phyloP scores from a whole-genome alignment of 495 filamentous ascomycete species.

The Lineolata rhizophorae region DNA sequence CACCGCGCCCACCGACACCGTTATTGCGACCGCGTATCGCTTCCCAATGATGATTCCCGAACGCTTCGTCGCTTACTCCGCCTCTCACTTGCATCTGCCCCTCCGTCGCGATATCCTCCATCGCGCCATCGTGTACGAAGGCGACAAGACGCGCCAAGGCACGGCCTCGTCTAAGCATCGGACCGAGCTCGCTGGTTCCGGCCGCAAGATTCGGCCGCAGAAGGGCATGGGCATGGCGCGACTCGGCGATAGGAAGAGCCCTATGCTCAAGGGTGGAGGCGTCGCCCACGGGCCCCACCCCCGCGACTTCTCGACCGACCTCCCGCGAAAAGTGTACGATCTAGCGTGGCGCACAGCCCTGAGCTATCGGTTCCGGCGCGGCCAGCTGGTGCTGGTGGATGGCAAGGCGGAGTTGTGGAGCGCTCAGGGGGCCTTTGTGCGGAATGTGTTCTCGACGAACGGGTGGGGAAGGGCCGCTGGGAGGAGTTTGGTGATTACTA shows the following conservation, averaged over 20 bases:
- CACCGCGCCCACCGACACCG: too few relatives aligned
- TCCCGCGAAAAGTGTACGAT: slow-evolving; percentile 85
- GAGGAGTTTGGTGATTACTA: slow-evolving; percentile 60
- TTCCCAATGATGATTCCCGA: slow-evolving; percentile 81
- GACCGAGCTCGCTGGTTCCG: slow-evolving; percentile 59
- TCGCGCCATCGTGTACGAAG: slow-evolving; percentile 80
- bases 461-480: slow-evolving; percentile 48
- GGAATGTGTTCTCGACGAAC: slow-evolving; percentile 43
- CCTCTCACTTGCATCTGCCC: slow-evolving; percentile 64
- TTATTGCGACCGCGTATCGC: slow-evolving; percentile 63
- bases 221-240: slow-evolving; percentile 71
- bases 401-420: neutral
- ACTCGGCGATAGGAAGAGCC: slow-evolving; percentile 58
- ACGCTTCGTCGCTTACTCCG: slow-evolving; percentile 54
- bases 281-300: slow-evolving; percentile 71
- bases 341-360: slow-evolving; percentile 88
- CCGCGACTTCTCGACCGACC: slow-evolving; percentile 62
- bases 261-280: slow-evolving; percentile 68
- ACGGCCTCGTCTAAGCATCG: slow-evolving; percentile 73
- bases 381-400: slow-evolving; percentile 61
- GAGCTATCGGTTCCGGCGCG: slow-evolving; percentile 68
- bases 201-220: slow-evolving; percentile 55
- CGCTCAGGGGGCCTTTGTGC: slow-evolving; percentile 21
- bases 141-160: slow-evolving; percentile 68
- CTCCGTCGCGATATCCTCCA: slow-evolving; percentile 84